Conservation (phyloP, 768 basidiomycete genomes). For the Podaxis sp. region DNA sequence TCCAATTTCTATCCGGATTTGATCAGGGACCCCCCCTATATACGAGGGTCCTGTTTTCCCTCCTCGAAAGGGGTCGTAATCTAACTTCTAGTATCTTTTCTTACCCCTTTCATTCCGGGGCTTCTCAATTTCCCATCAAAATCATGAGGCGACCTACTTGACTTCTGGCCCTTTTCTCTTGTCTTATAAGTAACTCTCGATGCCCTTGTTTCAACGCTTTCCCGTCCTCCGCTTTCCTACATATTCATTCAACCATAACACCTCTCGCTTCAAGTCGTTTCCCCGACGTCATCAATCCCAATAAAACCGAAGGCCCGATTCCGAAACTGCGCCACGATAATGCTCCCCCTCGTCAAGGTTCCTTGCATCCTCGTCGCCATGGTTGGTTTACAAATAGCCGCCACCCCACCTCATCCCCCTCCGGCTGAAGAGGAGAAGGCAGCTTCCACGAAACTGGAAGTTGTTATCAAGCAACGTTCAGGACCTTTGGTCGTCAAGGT, state of each 20-base stretch:
- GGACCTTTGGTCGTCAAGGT: conserved; percentile 38
- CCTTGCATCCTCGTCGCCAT: conserved; percentile 44
- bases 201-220: not conserved
- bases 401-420: conserved; percentile 48
- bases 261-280: not conserved
- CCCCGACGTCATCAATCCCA: not conserved
- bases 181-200: not conserved
- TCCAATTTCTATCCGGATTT: no score
- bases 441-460: conserved; percentile 36
- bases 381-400: conserved; percentile 41
- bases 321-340: conserved; percentile 13
- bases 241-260: not conserved
- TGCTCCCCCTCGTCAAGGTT: conserved; percentile 35
- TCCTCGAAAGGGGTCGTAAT: no score
- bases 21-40: no score
- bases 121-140: not conserved
- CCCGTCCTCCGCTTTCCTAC: not conserved
- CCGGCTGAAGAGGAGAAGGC: conserved; percentile 32
- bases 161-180: not conserved
- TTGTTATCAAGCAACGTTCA: conserved; percentile 33
- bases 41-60: no score
- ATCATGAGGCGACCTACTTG: not conserved
- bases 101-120: not conserved
- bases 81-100: not conserved
- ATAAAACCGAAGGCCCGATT: not conserved